Base-by-base conservation (phyloP, 192 early-diverging fungal species). In the Coemansia sp. region DNA sequence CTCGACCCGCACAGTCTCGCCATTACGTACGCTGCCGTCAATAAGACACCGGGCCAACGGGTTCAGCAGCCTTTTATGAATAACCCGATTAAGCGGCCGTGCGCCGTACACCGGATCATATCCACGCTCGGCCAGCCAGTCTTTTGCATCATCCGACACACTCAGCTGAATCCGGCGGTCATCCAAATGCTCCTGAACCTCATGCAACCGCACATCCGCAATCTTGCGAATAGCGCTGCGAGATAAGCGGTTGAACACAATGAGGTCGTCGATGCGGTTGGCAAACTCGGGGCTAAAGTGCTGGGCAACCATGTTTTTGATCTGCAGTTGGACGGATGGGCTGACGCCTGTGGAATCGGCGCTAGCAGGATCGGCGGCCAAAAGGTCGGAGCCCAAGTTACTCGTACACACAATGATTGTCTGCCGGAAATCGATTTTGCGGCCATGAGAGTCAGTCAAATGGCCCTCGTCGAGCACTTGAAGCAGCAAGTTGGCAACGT, bases 401-500 rank as follows among this genome's bases (percentile, higher is more conserved):
- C 85, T 88, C 0, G 90, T 93, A 82, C 91, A 90, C 64, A 93
- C 87, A 46, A 93, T 88, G 55, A 93, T 89, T 0, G 90, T 91
- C 55, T 93, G 91, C 23, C 87, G 76, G 63, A 93, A 93, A 70
- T 91, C 88, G 21, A 91, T 69, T 54, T 85, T 89, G 36, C 89
- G 82, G 12, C 90, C 90, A 59, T 91, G 86, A 2, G 86, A 87
- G 67, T 92, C 89, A n/a, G 88, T 91, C 62, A 93, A 57, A 26
- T 84, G 83, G 23, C 91, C 90, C 70, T 93, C 89, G 59, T 92
- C 91, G 8, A 98, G 84, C 0, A 98, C 85, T 72, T 98, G 97
- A 19, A 98, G 85, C 21, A 98, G 85, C 53, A 98, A 69, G 70
- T 98, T 97, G 56, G 93, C 83, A 2, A 98, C 95, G 67, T 97